Percentiles rank a stretch among this genome's conserved stretches.
Evolutionary conservation across 2,329 filamentous ascomycete species (phyloP).

Genomic region (Xylaria sp.): DNA sequence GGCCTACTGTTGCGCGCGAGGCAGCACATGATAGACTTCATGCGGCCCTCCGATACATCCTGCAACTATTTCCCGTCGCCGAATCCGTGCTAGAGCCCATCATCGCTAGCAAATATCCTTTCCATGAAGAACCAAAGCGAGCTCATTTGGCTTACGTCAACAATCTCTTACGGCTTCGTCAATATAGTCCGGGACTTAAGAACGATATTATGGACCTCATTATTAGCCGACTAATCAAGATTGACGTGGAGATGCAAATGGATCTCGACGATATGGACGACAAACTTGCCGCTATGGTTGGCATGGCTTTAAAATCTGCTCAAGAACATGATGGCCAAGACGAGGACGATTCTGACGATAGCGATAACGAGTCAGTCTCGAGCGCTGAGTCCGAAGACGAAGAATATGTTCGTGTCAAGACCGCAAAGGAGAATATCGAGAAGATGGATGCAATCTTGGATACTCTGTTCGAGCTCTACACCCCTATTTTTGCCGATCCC

Average conservation of each 20-base stretch:
- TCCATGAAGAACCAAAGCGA: slow-evolving; percentile 78
- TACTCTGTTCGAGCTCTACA: slow-evolving; percentile 85
- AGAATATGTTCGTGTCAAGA: slow-evolving; percentile 72
- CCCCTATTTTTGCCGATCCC: slow-evolving; percentile 75
- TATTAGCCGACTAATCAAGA: slow-evolving; percentile 87
- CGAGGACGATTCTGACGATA: slow-evolving; percentile 64
- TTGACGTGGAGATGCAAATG: slow-evolving; percentile 94
- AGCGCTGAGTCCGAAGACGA: slow-evolving; percentile 76
- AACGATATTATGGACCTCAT: slow-evolving; percentile 85
- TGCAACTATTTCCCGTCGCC: slow-evolving; percentile 84
- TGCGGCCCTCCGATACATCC: slow-evolving; percentile 76
- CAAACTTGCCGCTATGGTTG: slow-evolving; percentile 79
- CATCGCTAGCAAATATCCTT: slow-evolving; percentile 77
- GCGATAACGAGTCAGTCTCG: slow-evolving; percentile 76
- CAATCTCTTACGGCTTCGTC: slow-evolving; percentile 81
- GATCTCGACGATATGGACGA: slow-evolving; percentile 95
- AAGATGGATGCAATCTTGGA: slow-evolving; percentile 95
- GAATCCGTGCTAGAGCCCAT: slow-evolving; percentile 75
- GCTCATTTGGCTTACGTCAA: slow-evolving; percentile 89
- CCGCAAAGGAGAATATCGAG: slow-evolving; percentile 82
- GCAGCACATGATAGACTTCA: slow-evolving; percentile 81
- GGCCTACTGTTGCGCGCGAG: slow-evolving; percentile 70
- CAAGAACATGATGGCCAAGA: slow-evolving; percentile 63
- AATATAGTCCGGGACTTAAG: slow-evolving; percentile 81
- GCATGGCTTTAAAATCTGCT: slow-evolving; percentile 62